Percentiles rank a stretch among this genome's conserved stretches.
Conservation (phyloP, 805 yeast genomes). For the Myxozyma geophila region DNA sequence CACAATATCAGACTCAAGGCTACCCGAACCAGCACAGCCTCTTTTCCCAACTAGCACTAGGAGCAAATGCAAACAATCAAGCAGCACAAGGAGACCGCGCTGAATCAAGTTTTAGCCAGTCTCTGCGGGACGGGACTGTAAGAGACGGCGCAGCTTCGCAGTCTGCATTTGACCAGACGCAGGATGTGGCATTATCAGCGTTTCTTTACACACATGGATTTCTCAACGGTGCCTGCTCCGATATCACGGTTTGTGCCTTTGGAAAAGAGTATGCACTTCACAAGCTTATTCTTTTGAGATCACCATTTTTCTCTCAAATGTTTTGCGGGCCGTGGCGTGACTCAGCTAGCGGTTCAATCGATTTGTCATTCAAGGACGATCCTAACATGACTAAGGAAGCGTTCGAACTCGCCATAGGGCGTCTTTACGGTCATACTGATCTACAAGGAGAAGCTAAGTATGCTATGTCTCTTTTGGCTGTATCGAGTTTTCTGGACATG, state of each 20-base stretch:
- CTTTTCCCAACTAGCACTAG: too few relatives aligned
- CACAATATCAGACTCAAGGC: too few relatives aligned
- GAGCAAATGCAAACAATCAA: too few relatives aligned
- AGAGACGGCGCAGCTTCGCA: not conserved
- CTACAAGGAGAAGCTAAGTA: conserved; percentile 45
- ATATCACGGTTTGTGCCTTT: conserved; percentile 56
- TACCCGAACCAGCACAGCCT: too few relatives aligned
- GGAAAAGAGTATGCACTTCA: conserved; percentile 53
- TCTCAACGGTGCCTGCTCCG: conserved; percentile 54
- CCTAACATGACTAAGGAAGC: conserved; percentile 51
- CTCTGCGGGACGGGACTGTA: not conserved
- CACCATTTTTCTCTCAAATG: conserved; percentile 55
- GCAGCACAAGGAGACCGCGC: not conserved
- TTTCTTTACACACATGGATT: conserved; percentile 50
- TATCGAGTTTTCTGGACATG: conserved; percentile 56
- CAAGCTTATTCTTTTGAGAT: conserved; percentile 51
- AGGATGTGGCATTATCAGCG: conserved; percentile 37
- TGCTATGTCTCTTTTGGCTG: conserved; percentile 53
- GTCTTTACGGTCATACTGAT: conserved; percentile 54
- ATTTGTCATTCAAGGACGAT: conserved; percentile 47
- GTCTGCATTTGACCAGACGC: not conserved
- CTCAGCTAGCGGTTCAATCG: conserved; percentile 38
- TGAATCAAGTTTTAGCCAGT: not conserved
- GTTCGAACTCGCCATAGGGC: conserved; percentile 55
- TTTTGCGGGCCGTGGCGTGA: conserved; percentile 54